Evolutionary conservation across 768 basidiomycete species (phyloP), one percentile per base, ranked within the genome.

Genomic region (Trametes meyenii): DNA sequence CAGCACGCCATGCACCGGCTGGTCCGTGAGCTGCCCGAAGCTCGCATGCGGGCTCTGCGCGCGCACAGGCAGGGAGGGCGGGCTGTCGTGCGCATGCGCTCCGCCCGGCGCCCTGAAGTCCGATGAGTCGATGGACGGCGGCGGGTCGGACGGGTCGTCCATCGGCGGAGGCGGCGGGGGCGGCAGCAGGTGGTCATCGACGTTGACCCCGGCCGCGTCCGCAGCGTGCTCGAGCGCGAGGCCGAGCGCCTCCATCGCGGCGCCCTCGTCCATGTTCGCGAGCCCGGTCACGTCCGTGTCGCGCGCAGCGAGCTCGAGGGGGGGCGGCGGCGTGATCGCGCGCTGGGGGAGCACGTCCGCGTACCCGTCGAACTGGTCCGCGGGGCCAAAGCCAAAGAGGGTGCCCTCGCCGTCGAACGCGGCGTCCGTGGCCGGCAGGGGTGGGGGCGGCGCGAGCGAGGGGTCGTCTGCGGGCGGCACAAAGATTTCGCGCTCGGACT

Each of bases 81-180:
- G 56, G 39, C 56, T 58, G 21, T 58, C 56, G 17, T 50, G 56
- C 23, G 33, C 61, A 63, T 66, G 50, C 54, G 72, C 13, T 53
- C 64, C 61, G 60, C 75, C 70, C 21, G 70, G 70, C 3, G 69
- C 66, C 7, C 77, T 75, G 67, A 80, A 80, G 68, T 88, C 92
- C 50, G 86, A 88, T 10, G 89, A 92, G 73, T 94, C 90, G 67
- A 94, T 94, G 6, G 89, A 90, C 13, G 92, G 92, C 5, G 92
- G 92, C 21, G 92, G 92, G 71, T 94, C 92, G 2, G 86, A 87
- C 21, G 92, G 92, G 72, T 94, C 92, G 68, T 94, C 92, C 78
- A 93, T 82, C 36, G 87, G 85, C 17, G 88, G 88, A 0, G 91
- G 90, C 5, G 92, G 92, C 0, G 92, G 92, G 0, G 89, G 91